Evolutionary conservation across 2,329 filamentous ascomycete genomes (phyloP).

Genomic region (Elsinoe fawcettii): DNA sequence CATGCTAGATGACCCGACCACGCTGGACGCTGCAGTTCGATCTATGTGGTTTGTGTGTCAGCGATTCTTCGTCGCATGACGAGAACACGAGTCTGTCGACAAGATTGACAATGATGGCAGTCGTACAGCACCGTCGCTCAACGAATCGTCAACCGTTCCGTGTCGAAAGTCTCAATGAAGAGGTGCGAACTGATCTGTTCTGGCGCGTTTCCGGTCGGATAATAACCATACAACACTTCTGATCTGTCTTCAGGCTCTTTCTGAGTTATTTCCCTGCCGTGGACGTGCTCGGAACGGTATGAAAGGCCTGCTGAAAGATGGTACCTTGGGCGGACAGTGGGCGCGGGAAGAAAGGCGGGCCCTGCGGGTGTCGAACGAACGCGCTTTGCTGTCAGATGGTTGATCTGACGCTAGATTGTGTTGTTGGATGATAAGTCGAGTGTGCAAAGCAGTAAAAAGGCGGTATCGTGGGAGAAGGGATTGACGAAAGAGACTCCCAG

Average conservation of each 20-base stretch:
- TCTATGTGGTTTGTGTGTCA: conserved; percentile 26
- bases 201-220: background rate
- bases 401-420: background rate
- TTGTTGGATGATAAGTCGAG: background rate
- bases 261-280: background rate
- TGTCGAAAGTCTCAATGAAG: background rate
- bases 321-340: background rate
- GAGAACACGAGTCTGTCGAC: conserved; percentile 19
- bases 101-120: background rate
- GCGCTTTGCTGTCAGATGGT: background rate
- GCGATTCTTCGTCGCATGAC: conserved; percentile 31
- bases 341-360: background rate
- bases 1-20: conserved; percentile 32
- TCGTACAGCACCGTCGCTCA: background rate
- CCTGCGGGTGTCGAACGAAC: background rate
- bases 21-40: conserved; percentile 21
- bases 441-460: background rate
- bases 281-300: background rate
- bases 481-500: background rate
- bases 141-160: background rate
- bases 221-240: background rate
- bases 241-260: background rate
- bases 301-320: background rate
- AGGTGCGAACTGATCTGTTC: background rate
- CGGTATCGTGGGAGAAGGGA: conserved; percentile 8